These are phyloP conservation scores for Neoboletus magnificus DNA, from an alignment of 768 basidiomycete species.

Conservation along the genomic window DNA sequence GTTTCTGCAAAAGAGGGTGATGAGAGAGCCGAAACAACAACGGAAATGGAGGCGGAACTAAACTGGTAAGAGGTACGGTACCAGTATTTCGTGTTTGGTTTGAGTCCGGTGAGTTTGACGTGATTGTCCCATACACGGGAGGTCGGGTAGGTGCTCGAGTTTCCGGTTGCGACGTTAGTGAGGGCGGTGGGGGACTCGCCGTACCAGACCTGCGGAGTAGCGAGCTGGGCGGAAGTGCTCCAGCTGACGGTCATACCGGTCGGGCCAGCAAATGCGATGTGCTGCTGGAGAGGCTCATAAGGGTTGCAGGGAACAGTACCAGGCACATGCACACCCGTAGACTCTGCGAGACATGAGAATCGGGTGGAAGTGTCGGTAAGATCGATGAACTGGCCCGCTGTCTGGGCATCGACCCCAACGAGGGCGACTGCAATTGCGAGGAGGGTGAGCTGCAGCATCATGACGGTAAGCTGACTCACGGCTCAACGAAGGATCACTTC, in stretches of 20 bases:
- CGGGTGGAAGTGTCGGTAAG: conserved; percentile 8
- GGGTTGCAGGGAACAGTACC: conserved; percentile 28
- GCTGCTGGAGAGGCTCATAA: conserved; percentile 27
- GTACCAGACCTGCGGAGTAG: conserved; percentile 25
- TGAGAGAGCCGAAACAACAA: not conserved
- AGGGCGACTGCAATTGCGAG: conserved; percentile 3
- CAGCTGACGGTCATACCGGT: conserved; percentile 29
- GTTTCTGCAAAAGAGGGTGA: conserved; percentile 9
- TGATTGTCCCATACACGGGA: conserved; percentile 30
- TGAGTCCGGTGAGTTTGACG: conserved; percentile 24
- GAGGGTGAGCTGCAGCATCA: conserved; percentile 10
- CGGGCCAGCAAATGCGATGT: conserved; percentile 22
- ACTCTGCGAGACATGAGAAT: conserved; percentile 25
- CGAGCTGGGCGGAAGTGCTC: conserved; percentile 21
- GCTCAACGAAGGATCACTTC: not conserved
- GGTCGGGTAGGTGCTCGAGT: conserved; percentile 21
- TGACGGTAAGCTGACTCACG: not conserved
- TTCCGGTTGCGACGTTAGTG: conserved; percentile 18
- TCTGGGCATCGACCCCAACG: conserved; percentile 10
- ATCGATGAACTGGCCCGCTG: conserved; percentile 16
- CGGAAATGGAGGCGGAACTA: not conserved
- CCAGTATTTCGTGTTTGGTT: conserved; percentile 26
- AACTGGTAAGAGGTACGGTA: conserved; percentile 28
- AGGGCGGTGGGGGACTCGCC: conserved; percentile 18
- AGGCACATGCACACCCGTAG: conserved; percentile 28